Evolutionary conservation across 148 eudicot species (phyloP).

Genomic region (Amaranthus cruentus): DNA sequence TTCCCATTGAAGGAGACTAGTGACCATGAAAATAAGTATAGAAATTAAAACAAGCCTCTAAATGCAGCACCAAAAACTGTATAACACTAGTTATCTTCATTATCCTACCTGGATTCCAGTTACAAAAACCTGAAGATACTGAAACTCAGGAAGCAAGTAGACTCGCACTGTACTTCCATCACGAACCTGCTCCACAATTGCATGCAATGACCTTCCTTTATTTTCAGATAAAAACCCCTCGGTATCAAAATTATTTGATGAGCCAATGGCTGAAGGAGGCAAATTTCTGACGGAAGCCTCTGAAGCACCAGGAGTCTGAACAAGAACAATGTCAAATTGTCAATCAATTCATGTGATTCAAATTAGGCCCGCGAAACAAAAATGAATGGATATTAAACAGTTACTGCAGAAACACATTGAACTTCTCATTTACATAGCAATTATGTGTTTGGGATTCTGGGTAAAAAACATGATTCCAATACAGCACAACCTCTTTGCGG

Average conservation of each 20-base stretch:
- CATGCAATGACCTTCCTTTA: constrained; percentile 75
- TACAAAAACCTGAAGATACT: constrained; percentile 78
- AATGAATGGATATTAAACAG: not conserved
- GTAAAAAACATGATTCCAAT: not conserved
- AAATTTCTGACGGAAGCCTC: constrained; percentile 78
- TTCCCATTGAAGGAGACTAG: constrained; percentile 87
- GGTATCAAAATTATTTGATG: constrained; percentile 61
- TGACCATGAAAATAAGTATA: constrained; percentile 9
- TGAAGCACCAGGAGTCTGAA: constrained; percentile 75
- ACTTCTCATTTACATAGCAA: not conserved
- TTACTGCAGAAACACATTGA: not conserved
- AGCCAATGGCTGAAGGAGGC: constrained; percentile 90
- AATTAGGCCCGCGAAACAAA: not conserved
- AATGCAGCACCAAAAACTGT: not conserved
- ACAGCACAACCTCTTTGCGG: not conserved
- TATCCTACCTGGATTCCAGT: constrained; percentile 77
- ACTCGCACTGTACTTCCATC: constrained; percentile 90
- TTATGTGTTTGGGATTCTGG: not conserved
- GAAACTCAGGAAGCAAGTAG: constrained; percentile 81
- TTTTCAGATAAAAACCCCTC: constrained; percentile 43
- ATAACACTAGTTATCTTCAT: not conserved
- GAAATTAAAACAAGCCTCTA: not conserved
- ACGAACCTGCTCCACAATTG: constrained; percentile 88
- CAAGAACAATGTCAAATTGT: not conserved
- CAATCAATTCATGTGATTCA: not conserved